Percentiles rank a stretch among this genome's conserved stretches.
These are phyloP conservation scores for Aurifilum marmelostoma DNA, from an alignment of 2,329 filamentous ascomycete genomes.

Conservation along the genomic window DNA sequence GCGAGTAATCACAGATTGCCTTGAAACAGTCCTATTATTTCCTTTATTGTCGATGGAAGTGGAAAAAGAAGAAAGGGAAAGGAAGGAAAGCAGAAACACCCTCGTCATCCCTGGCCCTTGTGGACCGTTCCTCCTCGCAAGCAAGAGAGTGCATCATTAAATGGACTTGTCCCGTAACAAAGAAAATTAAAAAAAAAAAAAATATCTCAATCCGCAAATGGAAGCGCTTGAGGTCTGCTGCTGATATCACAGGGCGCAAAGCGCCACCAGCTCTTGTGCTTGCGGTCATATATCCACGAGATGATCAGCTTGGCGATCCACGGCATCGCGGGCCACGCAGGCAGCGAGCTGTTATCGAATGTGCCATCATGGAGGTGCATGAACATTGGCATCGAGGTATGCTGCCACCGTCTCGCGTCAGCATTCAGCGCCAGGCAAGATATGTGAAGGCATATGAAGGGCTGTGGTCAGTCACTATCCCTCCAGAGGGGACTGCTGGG, in stretches of 20 bases:
- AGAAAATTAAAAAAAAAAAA: no score
- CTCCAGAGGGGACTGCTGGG: no score
- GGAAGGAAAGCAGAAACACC: no score
- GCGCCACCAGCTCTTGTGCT: slow-evolving; percentile 42
- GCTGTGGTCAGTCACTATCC: no score
- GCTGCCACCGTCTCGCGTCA: background rate
- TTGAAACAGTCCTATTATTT: background rate
- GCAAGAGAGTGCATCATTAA: no score
- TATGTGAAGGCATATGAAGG: no score
- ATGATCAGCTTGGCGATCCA: slow-evolving; percentile 37
- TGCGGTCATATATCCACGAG: slow-evolving; percentile 38
- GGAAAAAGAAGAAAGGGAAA: no score
- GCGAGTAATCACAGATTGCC: background rate
- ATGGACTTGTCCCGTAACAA: no score
- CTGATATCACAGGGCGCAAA: slow-evolving; percentile 39
- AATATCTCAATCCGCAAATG: background rate
- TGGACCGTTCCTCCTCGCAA: no score
- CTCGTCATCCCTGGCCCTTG: no score
- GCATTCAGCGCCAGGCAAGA: slow-evolving; percentile 7
- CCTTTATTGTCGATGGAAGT: background rate
- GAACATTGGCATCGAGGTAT: slow-evolving; percentile 6
- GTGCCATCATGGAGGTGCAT: slow-evolving; percentile 34
- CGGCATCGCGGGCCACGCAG: slow-evolving; percentile 35
- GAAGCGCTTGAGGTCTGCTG: slow-evolving; percentile 39
- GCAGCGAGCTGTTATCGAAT: slow-evolving; percentile 33